phyloP scores from a whole-genome alignment of 2,329 filamentous ascomycete genomes.

The Taxawa tesnikishii region DNA sequence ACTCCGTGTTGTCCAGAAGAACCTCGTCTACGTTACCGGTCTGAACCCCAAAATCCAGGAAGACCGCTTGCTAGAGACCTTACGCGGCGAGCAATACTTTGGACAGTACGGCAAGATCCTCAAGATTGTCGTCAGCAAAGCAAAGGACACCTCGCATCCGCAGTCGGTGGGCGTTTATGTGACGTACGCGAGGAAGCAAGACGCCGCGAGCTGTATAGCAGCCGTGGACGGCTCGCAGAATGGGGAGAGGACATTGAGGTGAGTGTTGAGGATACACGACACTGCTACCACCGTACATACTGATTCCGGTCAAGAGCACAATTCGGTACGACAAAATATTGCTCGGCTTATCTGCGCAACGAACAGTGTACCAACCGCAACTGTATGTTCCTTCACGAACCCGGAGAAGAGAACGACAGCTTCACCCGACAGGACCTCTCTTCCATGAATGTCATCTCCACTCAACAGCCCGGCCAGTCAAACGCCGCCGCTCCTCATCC shows the following conservation, averaged over 20 bases:
- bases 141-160: conserved; percentile 62
- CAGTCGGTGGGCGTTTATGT: conserved; percentile 95
- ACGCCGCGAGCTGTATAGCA: conserved; percentile 79
- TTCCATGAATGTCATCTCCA: conserved; percentile 82
- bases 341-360: conserved; percentile 88
- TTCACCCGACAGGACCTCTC: conserved; percentile 91
- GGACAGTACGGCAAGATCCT: conserved; percentile 97
- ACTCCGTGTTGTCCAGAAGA: conserved; percentile 94
- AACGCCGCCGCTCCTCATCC: conserved; percentile 29
- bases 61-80: conserved; percentile 79
- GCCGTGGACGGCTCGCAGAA: conserved; percentile 90
- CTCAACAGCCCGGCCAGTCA: conserved; percentile 49
- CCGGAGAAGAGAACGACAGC: conserved; percentile 95
- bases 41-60: conserved; percentile 84
- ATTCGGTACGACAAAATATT: conserved; percentile 94
- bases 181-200: conserved; percentile 87
- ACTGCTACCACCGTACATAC: neutral
- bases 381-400: conserved; percentile 96
- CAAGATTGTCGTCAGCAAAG: conserved; percentile 97
- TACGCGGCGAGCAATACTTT: conserved; percentile 87
- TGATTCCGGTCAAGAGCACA: conserved; percentile 39
- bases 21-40: conserved; percentile 94
- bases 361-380: conserved; percentile 91
- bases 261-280: conserved; percentile 33
- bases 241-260: conserved; percentile 73